Conservation (phyloP, 129 eudicot genomes). For the Artemisia annua region DNA sequence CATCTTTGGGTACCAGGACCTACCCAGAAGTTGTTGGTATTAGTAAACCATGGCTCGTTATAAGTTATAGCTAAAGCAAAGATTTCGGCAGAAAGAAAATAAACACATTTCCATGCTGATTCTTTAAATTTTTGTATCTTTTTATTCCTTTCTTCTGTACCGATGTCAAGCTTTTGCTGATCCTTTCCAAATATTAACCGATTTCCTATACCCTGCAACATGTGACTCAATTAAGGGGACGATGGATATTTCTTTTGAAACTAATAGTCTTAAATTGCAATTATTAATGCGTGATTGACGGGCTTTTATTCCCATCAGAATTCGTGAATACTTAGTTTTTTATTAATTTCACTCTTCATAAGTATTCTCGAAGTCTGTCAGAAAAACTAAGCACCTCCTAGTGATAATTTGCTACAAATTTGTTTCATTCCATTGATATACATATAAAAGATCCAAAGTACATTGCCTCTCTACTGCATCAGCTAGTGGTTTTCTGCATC, state of each 20-base stretch:
- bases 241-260: not conserved
- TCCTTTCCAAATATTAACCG: conserved; percentile 41
- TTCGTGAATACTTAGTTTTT: too few relatives aligned
- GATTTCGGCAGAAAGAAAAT: conserved; percentile 46
- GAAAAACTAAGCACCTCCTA: too few relatives aligned
- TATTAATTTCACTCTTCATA: too few relatives aligned
- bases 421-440: too few relatives aligned
- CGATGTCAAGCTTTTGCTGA: conserved; percentile 12
- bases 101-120: conserved; percentile 55
- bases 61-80: conserved; percentile 42
- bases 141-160: conserved; percentile 32
- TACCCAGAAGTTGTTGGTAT: conserved; percentile 44
- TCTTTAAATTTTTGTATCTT: conserved; percentile 51
- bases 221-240: not conserved
- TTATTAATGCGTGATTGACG: not conserved
- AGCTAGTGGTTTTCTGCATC: too few relatives aligned
- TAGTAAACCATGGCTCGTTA: conserved; percentile 56
- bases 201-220: conserved; percentile 41
- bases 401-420: too few relatives aligned
- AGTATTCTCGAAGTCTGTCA: too few relatives aligned
- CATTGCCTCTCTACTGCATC: too few relatives aligned
- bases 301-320: too few relatives aligned
- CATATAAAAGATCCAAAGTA: too few relatives aligned
- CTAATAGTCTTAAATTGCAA: not conserved
- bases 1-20: conserved; percentile 52